Evolutionary conservation across 2,329 filamentous ascomycete species (phyloP).

Genomic region (Cercospora sesami): DNA sequence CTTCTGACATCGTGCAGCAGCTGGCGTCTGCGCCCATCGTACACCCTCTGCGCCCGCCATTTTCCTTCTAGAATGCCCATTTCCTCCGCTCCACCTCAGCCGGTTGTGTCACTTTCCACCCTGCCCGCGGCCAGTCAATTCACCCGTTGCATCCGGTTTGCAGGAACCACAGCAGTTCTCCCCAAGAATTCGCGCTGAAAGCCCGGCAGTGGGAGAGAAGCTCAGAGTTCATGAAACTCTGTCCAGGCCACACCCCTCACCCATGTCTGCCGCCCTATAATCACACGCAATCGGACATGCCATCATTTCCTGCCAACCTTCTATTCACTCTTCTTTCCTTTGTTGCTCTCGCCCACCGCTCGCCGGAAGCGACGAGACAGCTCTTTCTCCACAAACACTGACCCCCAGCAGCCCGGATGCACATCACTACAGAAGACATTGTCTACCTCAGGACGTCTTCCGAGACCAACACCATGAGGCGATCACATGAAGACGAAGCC

Average conservation of each 20-base stretch:
- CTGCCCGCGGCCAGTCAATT: neutral
- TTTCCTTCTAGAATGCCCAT: neutral
- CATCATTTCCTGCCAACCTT: conserved; percentile 15
- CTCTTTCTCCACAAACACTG: neutral
- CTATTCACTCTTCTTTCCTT: conserved; percentile 2
- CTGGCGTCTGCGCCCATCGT: neutral
- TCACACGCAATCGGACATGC: conserved; percentile 8
- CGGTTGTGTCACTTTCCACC: neutral
- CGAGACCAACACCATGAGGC: conserved; percentile 16
- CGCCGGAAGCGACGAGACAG: conserved; percentile 4
- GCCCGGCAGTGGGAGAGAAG: conserved; percentile 1
- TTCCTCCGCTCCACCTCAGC: neutral
- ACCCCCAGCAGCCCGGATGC: conserved; percentile 6
- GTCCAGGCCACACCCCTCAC: neutral
- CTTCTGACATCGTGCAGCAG: neutral
- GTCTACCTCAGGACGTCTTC: conserved; percentile 18
- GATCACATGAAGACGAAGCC: neutral
- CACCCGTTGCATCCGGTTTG: conserved; percentile 6
- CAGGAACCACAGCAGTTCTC: conserved; percentile 5
- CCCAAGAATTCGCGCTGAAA: neutral
- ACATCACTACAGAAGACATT: conserved; percentile 15
- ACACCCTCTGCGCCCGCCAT: neutral
- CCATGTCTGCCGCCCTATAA: neutral
- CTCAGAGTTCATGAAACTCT: conserved; percentile 10
- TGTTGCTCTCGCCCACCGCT: neutral